Conservation (phyloP, 2,329 filamentous ascomycete species). For the Rachicladosporium sp. region DNA sequence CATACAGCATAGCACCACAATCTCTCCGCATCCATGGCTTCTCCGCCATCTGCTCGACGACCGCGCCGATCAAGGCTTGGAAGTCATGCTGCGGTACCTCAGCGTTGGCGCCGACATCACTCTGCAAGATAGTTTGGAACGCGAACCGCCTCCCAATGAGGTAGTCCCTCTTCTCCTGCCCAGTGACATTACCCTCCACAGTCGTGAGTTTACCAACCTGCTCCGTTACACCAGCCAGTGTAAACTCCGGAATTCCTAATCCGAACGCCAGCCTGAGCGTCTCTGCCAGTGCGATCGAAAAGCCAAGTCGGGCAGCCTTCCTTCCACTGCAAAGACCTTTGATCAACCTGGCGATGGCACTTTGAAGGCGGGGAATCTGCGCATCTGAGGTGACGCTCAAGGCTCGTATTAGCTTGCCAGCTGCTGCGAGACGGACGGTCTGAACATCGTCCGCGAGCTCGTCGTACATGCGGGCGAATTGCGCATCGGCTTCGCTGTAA, state of each 20-base stretch:
- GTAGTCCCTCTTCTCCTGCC: conserved; percentile 75
- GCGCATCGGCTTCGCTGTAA: conserved; percentile 28
- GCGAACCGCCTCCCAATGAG: conserved; percentile 79
- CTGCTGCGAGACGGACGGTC: conserved; percentile 31
- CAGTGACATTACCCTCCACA: conserved; percentile 39
- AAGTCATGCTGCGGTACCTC: conserved; percentile 45
- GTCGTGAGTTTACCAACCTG: conserved; percentile 42
- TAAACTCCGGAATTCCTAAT: conserved; percentile 4
- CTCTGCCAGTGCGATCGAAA: conserved; percentile 79
- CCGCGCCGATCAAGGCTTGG: conserved; percentile 54
- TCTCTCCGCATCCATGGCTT: conserved; percentile 85
- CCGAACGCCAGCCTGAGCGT: conserved; percentile 54
- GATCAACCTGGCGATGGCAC: conserved; percentile 46
- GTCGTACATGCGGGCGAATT: conserved; percentile 35
- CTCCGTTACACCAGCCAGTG: conserved; percentile 34
- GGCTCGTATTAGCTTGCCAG: conserved; percentile 31
- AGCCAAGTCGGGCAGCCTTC: conserved; percentile 78
- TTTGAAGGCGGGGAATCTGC: conserved; percentile 26
- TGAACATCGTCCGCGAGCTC: conserved; percentile 35
- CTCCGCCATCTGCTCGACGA: conserved; percentile 63
- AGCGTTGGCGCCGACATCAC: conserved; percentile 53
- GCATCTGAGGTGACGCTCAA: conserved; percentile 28
- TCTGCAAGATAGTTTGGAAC: conserved; percentile 72
- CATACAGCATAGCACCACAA: conserved; percentile 70
- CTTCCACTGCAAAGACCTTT: conserved; percentile 83